Evolutionary conservation across 2,329 filamentous ascomycete species (phyloP).

Genomic region (Anthostomella pinea): DNA sequence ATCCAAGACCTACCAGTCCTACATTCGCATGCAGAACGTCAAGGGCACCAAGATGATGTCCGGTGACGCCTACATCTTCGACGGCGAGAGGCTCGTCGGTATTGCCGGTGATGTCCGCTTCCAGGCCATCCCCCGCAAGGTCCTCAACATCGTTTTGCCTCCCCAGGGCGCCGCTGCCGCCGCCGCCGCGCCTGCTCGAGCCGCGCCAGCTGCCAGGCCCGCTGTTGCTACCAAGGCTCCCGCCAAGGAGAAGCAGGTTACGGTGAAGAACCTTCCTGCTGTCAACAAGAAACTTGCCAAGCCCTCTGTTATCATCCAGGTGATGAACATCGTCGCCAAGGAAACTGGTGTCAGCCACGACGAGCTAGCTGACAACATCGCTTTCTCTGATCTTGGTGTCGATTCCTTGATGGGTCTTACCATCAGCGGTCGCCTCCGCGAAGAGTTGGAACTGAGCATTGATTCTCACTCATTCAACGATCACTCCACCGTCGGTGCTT

Average conservation of each 20-base stretch:
- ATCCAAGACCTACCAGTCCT: constrained; percentile 51
- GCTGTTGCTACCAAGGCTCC: constrained; percentile 35
- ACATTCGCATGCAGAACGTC: constrained; percentile 56
- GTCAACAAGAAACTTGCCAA: constrained; percentile 51
- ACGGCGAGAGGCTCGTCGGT: constrained; percentile 48
- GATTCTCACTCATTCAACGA: constrained; percentile 53
- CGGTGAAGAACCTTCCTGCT: constrained; percentile 43
- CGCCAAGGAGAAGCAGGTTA: constrained; percentile 43
- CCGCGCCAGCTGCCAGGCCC: constrained; percentile 33
- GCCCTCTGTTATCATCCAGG: constrained; percentile 40
- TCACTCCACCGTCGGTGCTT: constrained; percentile 50
- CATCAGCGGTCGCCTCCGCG: constrained; percentile 54
- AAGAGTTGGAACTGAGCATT: constrained; percentile 55
- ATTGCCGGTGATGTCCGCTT: constrained; percentile 59
- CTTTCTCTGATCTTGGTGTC: constrained; percentile 56
- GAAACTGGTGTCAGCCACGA: constrained; percentile 54
- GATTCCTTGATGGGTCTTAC: constrained; percentile 62
- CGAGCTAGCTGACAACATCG: constrained; percentile 55
- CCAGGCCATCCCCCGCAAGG: constrained; percentile 62
- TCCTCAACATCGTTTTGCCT: constrained; percentile 65
- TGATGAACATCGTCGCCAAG: constrained; percentile 53
- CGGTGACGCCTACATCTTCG: constrained; percentile 55
- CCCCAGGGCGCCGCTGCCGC: constrained; percentile 49
- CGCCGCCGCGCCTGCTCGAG: constrained; percentile 34
- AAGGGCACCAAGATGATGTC: constrained; percentile 50